Conservation (phyloP, 257 asterid genomes). For the Nicotiana paniculata region DNA sequence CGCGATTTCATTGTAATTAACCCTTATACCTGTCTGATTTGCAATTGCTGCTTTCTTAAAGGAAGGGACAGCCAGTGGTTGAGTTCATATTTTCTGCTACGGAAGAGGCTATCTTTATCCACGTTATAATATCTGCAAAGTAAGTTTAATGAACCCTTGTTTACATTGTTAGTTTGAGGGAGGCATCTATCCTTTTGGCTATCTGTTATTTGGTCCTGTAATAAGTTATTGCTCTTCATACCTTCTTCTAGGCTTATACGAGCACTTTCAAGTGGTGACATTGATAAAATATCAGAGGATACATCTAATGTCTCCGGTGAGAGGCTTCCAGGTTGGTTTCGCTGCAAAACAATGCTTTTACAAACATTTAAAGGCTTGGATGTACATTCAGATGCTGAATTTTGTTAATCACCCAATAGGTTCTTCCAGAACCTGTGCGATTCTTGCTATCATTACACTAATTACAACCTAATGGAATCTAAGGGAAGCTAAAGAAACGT, state of each 20-base stretch:
- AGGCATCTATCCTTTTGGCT: not conserved
- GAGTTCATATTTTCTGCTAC: slow-evolving; percentile 93
- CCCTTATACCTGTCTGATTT: slow-evolving; percentile 18
- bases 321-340: slow-evolving; percentile 55
- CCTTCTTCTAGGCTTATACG: slow-evolving; percentile 67
- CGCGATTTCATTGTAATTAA: not conserved
- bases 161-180: slow-evolving; percentile 11
- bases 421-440: not conserved
- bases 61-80: slow-evolving; percentile 94
- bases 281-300: slow-evolving; percentile 58
- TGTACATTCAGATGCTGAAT: not conserved
- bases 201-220: not conserved
- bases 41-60: slow-evolving; percentile 34
- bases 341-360: too few relatives aligned
- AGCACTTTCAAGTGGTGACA: slow-evolving; percentile 74
- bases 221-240: slow-evolving; percentile 4
- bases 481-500: not conserved
- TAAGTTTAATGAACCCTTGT: slow-evolving; percentile 25
- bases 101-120: slow-evolving; percentile 91
- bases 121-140: slow-evolving; percentile 88
- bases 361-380: not conserved
- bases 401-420: not conserved
- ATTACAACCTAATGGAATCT: not conserved
- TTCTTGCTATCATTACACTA: not conserved
- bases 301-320: slow-evolving; percentile 37